Evolutionary conservation across 2,329 filamentous ascomycete genomes (phyloP).

Genomic region (Lecanoromycetidae sp.): DNA sequence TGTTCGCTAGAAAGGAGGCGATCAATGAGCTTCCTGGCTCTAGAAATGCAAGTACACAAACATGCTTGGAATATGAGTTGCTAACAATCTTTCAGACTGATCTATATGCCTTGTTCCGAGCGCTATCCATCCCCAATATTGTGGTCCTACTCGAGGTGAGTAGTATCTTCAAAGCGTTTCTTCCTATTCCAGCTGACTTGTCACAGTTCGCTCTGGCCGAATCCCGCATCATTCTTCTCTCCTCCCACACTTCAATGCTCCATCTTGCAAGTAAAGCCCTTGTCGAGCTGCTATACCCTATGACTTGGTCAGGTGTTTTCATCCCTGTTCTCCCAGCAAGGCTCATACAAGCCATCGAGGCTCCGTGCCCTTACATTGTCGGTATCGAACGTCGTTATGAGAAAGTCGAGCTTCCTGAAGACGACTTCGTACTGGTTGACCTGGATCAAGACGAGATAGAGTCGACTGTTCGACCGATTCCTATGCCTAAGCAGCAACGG

Average conservation of each 20-base stretch:
- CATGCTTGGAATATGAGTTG: slow-evolving; percentile 1
- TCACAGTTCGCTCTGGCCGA: slow-evolving; percentile 67
- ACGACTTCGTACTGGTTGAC: slow-evolving; percentile 92
- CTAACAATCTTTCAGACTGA: slow-evolving; percentile 45
- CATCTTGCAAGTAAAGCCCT: slow-evolving; percentile 86
- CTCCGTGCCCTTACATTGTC: slow-evolving; percentile 92
- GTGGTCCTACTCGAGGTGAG: slow-evolving; percentile 68
- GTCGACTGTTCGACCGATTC: slow-evolving; percentile 62
- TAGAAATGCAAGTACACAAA: slow-evolving; percentile 43
- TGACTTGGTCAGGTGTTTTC: slow-evolving; percentile 88
- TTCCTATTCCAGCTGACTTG: slow-evolving; percentile 9
- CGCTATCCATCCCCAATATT: slow-evolving; percentile 81
- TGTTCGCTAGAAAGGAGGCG: slow-evolving; percentile 89
- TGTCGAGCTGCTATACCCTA: slow-evolving; percentile 70
- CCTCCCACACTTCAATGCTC: slow-evolving; percentile 91
- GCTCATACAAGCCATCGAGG: slow-evolving; percentile 79
- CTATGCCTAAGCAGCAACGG: slow-evolving; percentile 76
- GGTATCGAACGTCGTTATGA: slow-evolving; percentile 90
- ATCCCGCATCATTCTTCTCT: slow-evolving; percentile 89
- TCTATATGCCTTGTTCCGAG: slow-evolving; percentile 83
- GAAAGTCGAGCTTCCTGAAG: slow-evolving; percentile 71
- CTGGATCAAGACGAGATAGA: slow-evolving; percentile 85
- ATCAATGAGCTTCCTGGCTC: slow-evolving; percentile 86
- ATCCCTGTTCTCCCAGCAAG: slow-evolving; percentile 84
- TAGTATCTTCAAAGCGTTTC: neutral